Base-by-base conservation (phyloP, 106 monocot genomes). In the Platanthera zijinensis region DNA sequence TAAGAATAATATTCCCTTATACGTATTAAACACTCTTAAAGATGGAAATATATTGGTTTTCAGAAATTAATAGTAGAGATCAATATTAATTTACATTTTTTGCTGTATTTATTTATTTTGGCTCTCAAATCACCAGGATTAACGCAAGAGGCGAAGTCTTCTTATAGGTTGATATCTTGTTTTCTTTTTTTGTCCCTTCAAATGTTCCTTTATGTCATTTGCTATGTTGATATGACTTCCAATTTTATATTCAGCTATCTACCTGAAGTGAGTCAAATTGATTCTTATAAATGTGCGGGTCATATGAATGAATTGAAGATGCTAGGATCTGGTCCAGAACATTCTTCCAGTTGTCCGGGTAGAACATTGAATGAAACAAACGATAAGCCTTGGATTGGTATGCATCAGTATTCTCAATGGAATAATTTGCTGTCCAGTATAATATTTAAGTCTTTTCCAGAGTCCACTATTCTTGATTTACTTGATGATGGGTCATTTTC, bases 381-480 rank as follows among this genome's bases (percentile, higher is more conserved):
- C 6, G 72, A 62, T 50, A 75, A 69, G 8, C 18, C 64, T 6
- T 68, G 82, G 51, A 80, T 59, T 78, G 86, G 86, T 82, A 80
- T 71, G 25, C 51, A 10, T 63, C 14, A 30, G 47, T 15, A 53
- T 21, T 53, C 39, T 69, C 22, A 51, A 28, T 71, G 72, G 50
- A 70, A 48, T 17, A 70, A 48, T 70, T 70, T 70, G 70, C 48
- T 70, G 46, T 48, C 70, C 7, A 48, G 17, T 48, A 5, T 70
- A 4, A 32, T 74, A 66, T 47, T 18, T 54, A 7, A 47, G n/a
- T 39, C n/a, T 47, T 82, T 83, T 79, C 22, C 80, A 88, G 93
- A 86, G 69, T 25, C 84, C 52, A 86, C 83, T 70, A 45, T 94
- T 78, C 83, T 94, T 76, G 88, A 94, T 76, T 76, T 94, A 53